These are phyloP conservation scores for Eutrema salsugineum DNA, from an alignment of 441 rosid species.

Conservation along the genomic window DNA sequence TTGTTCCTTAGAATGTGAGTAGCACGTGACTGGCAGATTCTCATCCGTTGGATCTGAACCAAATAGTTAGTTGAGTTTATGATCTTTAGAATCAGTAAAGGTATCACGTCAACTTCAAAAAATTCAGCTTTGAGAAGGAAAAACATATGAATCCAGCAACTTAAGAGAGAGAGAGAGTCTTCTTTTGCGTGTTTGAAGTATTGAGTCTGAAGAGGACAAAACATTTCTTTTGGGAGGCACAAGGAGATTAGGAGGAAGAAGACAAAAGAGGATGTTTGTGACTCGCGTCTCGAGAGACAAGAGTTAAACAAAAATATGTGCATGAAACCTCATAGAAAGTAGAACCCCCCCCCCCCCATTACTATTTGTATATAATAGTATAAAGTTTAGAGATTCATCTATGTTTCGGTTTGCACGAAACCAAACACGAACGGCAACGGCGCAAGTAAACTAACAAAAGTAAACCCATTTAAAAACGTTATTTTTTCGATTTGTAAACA, in stretches of 20 bases:
- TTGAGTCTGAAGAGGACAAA: constrained; percentile 21
- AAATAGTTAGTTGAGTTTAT: constrained; percentile 13
- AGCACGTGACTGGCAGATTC: constrained; percentile 18
- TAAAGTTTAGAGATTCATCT: neutral
- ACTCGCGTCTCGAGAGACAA: constrained; percentile 27
- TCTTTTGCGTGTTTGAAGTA: neutral
- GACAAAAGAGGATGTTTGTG: constrained; percentile 33
- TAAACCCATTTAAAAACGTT: neutral
- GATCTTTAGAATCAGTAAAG: neutral
- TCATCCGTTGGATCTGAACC: constrained; percentile 23
- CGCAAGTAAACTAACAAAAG: neutral
- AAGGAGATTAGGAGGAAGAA: constrained; percentile 24
- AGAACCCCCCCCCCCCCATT: no score
- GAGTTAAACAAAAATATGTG: constrained; percentile 5
- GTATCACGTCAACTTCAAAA: constrained; percentile 5
- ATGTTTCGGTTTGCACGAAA: constrained; percentile 31
- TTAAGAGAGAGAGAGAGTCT: neutral
- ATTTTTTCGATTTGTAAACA: neutral
- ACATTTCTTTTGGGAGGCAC: constrained; percentile 8
- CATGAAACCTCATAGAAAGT: constrained; percentile 27
- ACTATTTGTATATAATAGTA: neutral
- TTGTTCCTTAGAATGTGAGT: constrained; percentile 15
- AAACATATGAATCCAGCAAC: neutral
- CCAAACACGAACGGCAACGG: constrained; percentile 34
- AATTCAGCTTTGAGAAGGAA: neutral